Percentiles rank a stretch among this genome's conserved stretches.
Evolutionary conservation across 108 stramenopile genomes (phyloP).

Genomic region (Fistulifera pelliculosa): DNA sequence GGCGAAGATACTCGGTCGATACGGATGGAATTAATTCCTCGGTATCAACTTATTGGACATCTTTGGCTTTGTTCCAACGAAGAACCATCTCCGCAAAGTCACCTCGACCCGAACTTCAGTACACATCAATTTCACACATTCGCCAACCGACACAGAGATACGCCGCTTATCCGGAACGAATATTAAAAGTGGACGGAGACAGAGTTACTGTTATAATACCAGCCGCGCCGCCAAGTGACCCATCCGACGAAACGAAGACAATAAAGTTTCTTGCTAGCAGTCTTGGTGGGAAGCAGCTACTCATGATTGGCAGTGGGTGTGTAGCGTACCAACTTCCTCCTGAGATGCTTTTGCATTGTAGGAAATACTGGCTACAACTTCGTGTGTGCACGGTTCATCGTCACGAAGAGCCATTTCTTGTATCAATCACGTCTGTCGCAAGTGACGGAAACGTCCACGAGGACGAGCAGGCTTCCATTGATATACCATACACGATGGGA

Average conservation of each 20-base stretch:
- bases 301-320: conserved; percentile 21
- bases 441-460: background rate
- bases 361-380: conserved; percentile 13
- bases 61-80: conserved; percentile 8
- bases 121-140: too few species aligned
- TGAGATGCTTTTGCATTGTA: conserved; percentile 8
- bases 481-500: conserved; percentile 40
- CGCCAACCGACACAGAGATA: too few species aligned
- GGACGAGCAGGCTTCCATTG: background rate
- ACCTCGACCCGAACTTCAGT: too few species aligned
- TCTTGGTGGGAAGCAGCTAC: conserved; percentile 28
- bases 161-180: too few species aligned
- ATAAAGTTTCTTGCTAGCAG: conserved; percentile 23
- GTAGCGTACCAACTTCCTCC: conserved; percentile 28
- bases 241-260: conserved; percentile 18
- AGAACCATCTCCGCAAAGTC: conserved; percentile 9
- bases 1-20: conserved; percentile 19
- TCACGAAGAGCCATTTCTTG: conserved; percentile 10
- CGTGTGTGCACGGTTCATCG: conserved; percentile 27
- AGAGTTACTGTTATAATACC: conserved; percentile 18
- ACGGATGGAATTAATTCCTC: conserved; percentile 19
- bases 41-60: conserved; percentile 15
- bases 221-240: conserved; percentile 16
- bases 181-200: conserved; percentile 14
- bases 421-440: conserved; percentile 10